Evolutionary conservation across 1,139 yeast genomes (phyloP).

Genomic region (Geotrichum citri-aurantii): DNA sequence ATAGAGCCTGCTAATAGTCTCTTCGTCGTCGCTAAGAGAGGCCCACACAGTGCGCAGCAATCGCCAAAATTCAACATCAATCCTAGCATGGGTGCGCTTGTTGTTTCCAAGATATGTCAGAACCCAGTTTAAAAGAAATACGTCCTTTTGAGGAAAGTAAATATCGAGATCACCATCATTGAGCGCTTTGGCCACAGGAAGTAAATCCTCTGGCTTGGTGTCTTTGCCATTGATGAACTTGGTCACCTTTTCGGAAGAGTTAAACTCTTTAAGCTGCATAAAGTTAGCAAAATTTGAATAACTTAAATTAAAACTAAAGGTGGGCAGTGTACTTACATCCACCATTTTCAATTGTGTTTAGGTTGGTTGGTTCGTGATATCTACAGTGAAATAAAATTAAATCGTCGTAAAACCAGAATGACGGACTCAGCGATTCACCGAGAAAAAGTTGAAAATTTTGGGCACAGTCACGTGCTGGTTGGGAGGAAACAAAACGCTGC

Average conservation of each 20-base stretch:
- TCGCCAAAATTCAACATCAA: conserved; percentile 20
- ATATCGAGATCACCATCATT: conserved; percentile 40
- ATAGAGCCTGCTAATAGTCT: conserved; percentile 17
- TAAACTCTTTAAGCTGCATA: conserved; percentile 9
- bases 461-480: conserved; percentile 12
- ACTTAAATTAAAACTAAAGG: not conserved
- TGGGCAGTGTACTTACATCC: conserved; percentile 7
- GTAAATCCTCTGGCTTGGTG: conserved; percentile 42
- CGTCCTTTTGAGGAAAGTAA: conserved; percentile 55
- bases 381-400: not conserved
- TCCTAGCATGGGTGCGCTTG: conserved; percentile 19
- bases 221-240: conserved; percentile 56
- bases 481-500: conserved; percentile 10
- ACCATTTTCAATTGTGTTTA: conserved; percentile 1
- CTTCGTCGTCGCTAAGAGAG: conserved; percentile 14
- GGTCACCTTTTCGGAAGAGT: conserved; percentile 52
- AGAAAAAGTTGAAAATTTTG: conserved; percentile 2
- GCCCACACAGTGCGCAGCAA: conserved; percentile 15
- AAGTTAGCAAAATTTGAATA: not conserved
- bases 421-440: not conserved
- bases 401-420: not conserved
- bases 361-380: not conserved
- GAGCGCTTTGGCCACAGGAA: conserved; percentile 41
- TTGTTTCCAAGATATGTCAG: conserved; percentile 51
- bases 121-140: conserved; percentile 59